Conservation (phyloP, 768 basidiomycete genomes). For the Melanogaster broomeanus region DNA sequence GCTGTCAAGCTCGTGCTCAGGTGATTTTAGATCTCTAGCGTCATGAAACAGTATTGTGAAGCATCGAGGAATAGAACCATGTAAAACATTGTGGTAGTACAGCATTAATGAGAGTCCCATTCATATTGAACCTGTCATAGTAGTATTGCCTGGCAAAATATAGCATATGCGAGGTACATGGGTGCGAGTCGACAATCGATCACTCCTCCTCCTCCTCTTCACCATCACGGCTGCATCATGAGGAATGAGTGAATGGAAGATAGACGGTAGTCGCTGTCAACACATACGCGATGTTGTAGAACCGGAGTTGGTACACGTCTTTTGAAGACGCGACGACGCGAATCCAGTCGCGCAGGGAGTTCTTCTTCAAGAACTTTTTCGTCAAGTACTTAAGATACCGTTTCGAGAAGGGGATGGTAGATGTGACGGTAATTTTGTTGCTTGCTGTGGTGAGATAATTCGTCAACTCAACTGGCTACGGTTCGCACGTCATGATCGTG, state of each 20-base stretch:
- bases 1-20: slow-evolving; percentile 17
- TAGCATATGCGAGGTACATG: slow-evolving; percentile 4
- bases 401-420: slow-evolving; percentile 92
- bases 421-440: slow-evolving; percentile 82
- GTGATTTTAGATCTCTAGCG: slow-evolving; percentile 6
- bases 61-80: not conserved
- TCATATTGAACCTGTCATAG: not conserved
- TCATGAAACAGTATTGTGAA: not conserved
- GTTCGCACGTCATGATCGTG: slow-evolving; percentile 15
- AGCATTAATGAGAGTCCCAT: not conserved
- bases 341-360: slow-evolving; percentile 93
- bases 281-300: slow-evolving; percentile 90
- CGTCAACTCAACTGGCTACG: slow-evolving; percentile 2
- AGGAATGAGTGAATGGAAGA: not conserved
- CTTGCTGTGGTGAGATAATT: slow-evolving; percentile 46
- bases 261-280: not conserved
- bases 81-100: not conserved
- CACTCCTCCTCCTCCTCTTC: slow-evolving; percentile 59
- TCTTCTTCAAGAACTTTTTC: slow-evolving; percentile 99
- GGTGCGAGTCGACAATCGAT: slow-evolving; percentile 2
- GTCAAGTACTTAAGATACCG: slow-evolving; percentile 98
- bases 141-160: slow-evolving; percentile 6
- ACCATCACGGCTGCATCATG: slow-evolving; percentile 40
- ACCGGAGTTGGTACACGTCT: slow-evolving; percentile 91
- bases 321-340: slow-evolving; percentile 94